A percentile compares a stretch with the other conserved stretches of the same genome.
These are phyloP conservation scores for Gossypium lobatum DNA, from an alignment of 441 rosid species.

Conservation along the genomic window DNA sequence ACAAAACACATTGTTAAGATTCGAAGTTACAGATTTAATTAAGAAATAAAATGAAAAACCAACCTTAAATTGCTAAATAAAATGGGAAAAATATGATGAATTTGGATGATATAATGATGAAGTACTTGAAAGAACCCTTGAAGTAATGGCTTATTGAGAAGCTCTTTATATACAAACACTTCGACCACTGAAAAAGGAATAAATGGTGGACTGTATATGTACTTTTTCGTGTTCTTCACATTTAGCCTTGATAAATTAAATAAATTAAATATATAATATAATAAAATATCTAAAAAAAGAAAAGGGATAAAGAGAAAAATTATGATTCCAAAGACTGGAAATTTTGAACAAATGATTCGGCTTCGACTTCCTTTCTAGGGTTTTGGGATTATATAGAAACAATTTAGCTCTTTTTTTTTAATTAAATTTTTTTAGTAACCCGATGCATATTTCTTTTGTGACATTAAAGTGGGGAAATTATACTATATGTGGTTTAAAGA, in stretches of 20 bases:
- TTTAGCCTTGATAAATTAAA: slow-evolving; percentile 51
- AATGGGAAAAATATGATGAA: neutral
- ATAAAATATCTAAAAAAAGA: slow-evolving; percentile 23
- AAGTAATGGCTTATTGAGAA: slow-evolving; percentile 21
- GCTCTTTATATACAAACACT: slow-evolving; percentile 44
- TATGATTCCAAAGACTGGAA: slow-evolving; percentile 41
- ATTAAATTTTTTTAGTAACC: neutral
- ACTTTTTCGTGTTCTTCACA: slow-evolving; percentile 51
- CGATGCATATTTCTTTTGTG: neutral
- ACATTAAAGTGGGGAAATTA: neutral
- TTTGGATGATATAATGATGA: neutral
- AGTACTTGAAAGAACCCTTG: slow-evolving; percentile 17
- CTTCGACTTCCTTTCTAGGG: neutral
- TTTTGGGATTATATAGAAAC: neutral
- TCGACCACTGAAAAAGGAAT: slow-evolving; percentile 27
- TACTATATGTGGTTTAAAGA: no score
- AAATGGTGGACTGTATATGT: slow-evolving; percentile 32
- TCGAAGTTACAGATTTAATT: neutral
- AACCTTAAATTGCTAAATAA: slow-evolving; percentile 1
- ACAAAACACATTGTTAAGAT: neutral
- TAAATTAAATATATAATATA: slow-evolving; percentile 31
- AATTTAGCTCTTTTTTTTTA: neutral
- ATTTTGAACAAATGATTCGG: slow-evolving; percentile 6
- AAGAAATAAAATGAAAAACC: neutral
- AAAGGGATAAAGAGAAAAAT: slow-evolving; percentile 43